Evolutionary conservation across 2,329 filamentous ascomycete genomes (phyloP).

Genomic region (Moelleriella libera): DNA sequence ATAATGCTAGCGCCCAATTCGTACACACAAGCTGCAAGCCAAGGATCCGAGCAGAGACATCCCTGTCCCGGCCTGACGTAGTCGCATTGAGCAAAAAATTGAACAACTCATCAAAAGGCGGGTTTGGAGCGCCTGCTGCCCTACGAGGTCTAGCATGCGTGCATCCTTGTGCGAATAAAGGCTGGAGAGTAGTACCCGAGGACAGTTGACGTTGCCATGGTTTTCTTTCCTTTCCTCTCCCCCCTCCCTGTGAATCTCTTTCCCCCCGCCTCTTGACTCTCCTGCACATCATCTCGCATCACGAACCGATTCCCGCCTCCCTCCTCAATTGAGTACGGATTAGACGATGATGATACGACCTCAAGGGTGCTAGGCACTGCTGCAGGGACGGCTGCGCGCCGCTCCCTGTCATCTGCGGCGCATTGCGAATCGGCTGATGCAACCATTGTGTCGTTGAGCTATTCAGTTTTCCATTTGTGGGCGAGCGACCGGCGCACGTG

Average conservation of each 20-base stretch:
- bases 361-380: neutral
- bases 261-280: neutral
- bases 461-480: neutral
- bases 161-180: neutral
- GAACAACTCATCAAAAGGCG: neutral
- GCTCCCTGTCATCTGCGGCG: neutral
- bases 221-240: neutral
- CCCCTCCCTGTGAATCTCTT: neutral
- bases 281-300: neutral
- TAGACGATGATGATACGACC: neutral
- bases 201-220: neutral
- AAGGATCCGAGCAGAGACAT: neutral
- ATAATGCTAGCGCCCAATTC: neutral
- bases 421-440: neutral
- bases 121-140: neutral
- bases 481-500: neutral
- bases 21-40: neutral
- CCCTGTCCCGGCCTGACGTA: neutral
- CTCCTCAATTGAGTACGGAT: neutral
- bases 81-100: neutral
- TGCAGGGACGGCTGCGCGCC: neutral
- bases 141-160: neutral
- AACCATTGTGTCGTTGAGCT: neutral
- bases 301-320: neutral
- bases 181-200: neutral